Base-by-base conservation (phyloP, 805 yeast genomes). In the Pichia thaimueangensis region DNA sequence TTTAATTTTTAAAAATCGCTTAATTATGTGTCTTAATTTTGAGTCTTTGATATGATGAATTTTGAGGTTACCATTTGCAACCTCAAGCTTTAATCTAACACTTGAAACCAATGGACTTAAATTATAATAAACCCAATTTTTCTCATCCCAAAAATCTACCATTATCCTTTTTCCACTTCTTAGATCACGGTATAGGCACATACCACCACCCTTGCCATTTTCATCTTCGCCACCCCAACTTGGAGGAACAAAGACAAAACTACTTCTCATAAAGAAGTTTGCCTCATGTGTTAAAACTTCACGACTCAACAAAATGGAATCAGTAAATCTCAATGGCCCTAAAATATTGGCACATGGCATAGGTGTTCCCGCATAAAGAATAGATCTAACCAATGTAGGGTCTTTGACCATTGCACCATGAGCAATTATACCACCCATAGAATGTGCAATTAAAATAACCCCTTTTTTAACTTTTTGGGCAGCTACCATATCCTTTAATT, bases 361-460 rank as follows among this genome's bases (percentile, higher is more conserved):
- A 3, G 97, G 97, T 0, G 79, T 73, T 1, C 96, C 97, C 12
- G 77, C 91, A 55, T 87, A 89, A 2, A 89, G 61, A 1, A 89
- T 51, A 1, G 93, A 91, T 47, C 89, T 69, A 53, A 89, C 73
- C 33, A 87, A 59, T 12, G 73, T 63, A 0, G 95, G 88, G 45
- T 77, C 73, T 39, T 66, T 65, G 41, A 82, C 83, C 70, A 89
- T 66, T 0, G 83, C 86, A 43, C 82, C 80, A 56, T 87, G 96
- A 0, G 95, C 78, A 6, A 89, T 73, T 27, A 89, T 57, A 0
- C 97, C 97, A 41, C 97, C 97, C 96, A 89, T 88, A 0, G 96
- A 87, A 59, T 89, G 97, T 0, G 93, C 93, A 40, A 89, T 76
- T 1, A 89, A 77, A 21, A 82, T 63, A 0, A 80, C 72, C 11